Evolutionary conservation across 192 early-diverging fungal genomes (phyloP).

Genomic region (Podila epigama): DNA sequence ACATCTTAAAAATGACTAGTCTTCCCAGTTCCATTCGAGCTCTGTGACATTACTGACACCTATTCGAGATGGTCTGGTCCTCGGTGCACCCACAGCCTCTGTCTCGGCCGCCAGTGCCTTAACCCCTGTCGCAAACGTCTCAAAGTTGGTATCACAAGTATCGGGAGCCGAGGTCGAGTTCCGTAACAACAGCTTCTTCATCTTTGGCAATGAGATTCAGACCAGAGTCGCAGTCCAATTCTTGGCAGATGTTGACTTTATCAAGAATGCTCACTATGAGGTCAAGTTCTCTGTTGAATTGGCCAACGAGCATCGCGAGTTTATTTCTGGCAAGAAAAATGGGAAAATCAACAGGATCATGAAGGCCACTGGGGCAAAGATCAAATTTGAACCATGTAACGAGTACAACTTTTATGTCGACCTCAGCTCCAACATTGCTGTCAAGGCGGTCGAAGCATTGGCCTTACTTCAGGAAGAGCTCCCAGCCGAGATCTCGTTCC

Average conservation of each 20-base stretch:
- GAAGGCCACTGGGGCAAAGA: constrained; percentile 65
- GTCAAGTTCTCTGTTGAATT: constrained; percentile 75
- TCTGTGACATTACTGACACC: constrained; percentile 36
- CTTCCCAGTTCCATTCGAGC: constrained; percentile 44
- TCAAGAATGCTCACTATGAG: constrained; percentile 63
- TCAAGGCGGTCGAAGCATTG: constrained; percentile 67
- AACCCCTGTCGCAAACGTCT: constrained; percentile 39
- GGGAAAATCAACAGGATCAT: constrained; percentile 88
- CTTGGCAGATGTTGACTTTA: constrained; percentile 55
- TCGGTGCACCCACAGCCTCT: background rate
- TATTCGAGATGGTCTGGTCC: constrained; percentile 23
- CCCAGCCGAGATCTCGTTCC: constrained; percentile 81
- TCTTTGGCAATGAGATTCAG: constrained; percentile 69
- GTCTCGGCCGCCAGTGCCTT: constrained; percentile 17
- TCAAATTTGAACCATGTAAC: constrained; percentile 71
- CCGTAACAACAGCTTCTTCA: constrained; percentile 61
- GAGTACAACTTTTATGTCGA: constrained; percentile 80
- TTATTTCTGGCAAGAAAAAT: constrained; percentile 86
- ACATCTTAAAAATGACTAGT: too few species aligned
- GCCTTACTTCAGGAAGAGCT: constrained; percentile 75
- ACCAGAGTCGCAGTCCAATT: constrained; percentile 64
- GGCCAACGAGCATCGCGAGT: constrained; percentile 79
- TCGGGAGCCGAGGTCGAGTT: constrained; percentile 66
- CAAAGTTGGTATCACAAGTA: constrained; percentile 50
- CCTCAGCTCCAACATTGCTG: constrained; percentile 58